Base-by-base conservation (phyloP, 1,284 basidiomycete genomes). In the Entoloma clypeatum region DNA sequence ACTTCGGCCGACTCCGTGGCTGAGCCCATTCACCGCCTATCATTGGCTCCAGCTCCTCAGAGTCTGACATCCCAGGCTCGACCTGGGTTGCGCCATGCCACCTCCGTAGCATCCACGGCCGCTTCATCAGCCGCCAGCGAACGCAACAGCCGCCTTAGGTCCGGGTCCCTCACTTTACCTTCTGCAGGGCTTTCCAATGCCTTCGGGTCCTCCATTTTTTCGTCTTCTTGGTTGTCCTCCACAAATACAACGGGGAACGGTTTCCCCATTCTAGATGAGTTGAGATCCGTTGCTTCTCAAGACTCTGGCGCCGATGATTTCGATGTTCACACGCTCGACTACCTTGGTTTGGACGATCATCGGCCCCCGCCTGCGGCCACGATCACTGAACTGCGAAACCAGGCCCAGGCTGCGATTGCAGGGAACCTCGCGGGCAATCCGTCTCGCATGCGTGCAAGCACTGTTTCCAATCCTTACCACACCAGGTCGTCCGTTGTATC, bases 251-350 rank as follows among this genome's bases (percentile, higher is more conserved):
- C 64, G 46, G 70, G 69, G 28, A 68, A 71, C 41, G 74, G 75
- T 17, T 77, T 82, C 51, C 71, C 81, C 27, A 71, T 79, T 50
- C 65, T 89, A 51, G 86, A 90, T 45, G 87, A 91, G 62, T 62
- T 87, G 53, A 80, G 85, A 50, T 88, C 85, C 29, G 81, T 85
- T 37, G 79, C 80, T 35, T 87, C 86, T 21, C 78, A 77, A 47
- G 86, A 88, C 55, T 84, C 84, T n/a, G 75, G 71, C 21, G 74
- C 75, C 14, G 92, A 94, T 47, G 88, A 93, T 43, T 89, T 91
- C 61, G 88, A 92, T 58, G 88, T 93, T 36, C 87, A 92, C 57
- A 96, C 93, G 18, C 76, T 97, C 49, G 92, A 94, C 63, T 96
- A 96, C 61, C 85, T 97, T 39, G 93, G 93, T 32, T 74, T 97